phyloP scores from a whole-genome alignment of 306 rosid species.

The Corylus americana region DNA sequence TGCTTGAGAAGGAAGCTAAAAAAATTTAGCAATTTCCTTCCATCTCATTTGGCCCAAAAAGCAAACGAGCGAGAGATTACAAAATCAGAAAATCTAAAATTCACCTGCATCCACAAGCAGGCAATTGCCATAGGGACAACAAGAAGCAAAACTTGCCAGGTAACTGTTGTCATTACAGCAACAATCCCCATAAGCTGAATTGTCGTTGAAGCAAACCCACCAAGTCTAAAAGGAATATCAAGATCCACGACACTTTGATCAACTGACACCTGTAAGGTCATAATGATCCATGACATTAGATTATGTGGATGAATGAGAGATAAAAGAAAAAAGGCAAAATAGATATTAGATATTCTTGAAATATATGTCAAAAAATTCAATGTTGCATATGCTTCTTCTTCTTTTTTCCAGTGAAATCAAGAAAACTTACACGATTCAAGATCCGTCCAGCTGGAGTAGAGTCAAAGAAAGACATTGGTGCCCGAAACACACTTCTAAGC shows the following conservation, averaged over 20 bases:
- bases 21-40: not conserved
- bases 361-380: not conserved
- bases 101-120: constrained; percentile 99
- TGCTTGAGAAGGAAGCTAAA: not conserved
- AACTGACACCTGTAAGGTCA: constrained; percentile 66
- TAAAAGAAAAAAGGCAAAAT: not conserved
- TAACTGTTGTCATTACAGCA: constrained; percentile 84
- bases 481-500: constrained; percentile 80
- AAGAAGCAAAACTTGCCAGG: constrained; percentile 94
- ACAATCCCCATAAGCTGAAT: constrained; percentile 92
- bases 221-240: constrained; percentile 96
- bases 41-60: not conserved
- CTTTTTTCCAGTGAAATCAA: constrained; percentile 8
- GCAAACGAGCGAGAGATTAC: not conserved
- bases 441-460: constrained; percentile 95
- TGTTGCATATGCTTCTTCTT: not conserved
- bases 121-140: constrained; percentile 88
- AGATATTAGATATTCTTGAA: not conserved
- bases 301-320: constrained; percentile 22
- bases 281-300: constrained; percentile 28
- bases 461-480: constrained; percentile 98
- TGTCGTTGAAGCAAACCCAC: constrained; percentile 92
- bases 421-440: constrained; percentile 81
- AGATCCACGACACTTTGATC: constrained; percentile 99
- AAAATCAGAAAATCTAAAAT: constrained; percentile 7